Conservation (phyloP, 2,329 filamentous ascomycete species). For the Neofusicoccum parvum region DNA sequence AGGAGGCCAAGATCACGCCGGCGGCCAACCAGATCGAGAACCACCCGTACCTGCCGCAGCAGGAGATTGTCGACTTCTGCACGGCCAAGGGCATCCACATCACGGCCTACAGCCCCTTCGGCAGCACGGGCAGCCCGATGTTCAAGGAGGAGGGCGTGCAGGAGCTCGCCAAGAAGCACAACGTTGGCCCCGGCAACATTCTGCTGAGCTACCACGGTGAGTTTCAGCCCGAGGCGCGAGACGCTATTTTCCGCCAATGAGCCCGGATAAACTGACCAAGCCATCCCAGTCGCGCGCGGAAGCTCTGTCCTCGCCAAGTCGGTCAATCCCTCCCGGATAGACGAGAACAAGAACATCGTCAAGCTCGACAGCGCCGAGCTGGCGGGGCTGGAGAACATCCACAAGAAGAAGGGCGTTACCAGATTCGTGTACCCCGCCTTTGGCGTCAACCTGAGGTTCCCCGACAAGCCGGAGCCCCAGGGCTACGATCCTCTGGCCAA, state of each 20-base stretch:
- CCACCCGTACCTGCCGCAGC: constrained; percentile 70
- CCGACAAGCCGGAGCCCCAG: constrained; percentile 42
- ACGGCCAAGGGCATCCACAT: constrained; percentile 69
- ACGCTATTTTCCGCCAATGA: constrained; percentile 9
- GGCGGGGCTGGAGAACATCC: constrained; percentile 50
- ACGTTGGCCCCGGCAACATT: constrained; percentile 55
- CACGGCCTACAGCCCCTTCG: constrained; percentile 65
- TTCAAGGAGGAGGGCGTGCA: constrained; percentile 51
- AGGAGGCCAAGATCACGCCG: constrained; percentile 64
- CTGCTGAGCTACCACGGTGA: constrained; percentile 73
- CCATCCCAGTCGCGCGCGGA: constrained; percentile 63
- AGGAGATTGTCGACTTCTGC: constrained; percentile 71
- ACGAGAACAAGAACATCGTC: constrained; percentile 69
- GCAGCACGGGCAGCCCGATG: constrained; percentile 51
- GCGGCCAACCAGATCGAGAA: constrained; percentile 76
- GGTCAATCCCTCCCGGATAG: constrained; percentile 67
- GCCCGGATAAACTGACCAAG: constrained; percentile 11
- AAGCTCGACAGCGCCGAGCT: constrained; percentile 66
- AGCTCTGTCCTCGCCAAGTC: constrained; percentile 75
- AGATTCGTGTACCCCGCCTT: constrained; percentile 54
- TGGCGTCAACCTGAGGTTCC: constrained; percentile 52
- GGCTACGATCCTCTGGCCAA: constrained; percentile 18
- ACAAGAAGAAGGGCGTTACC: constrained; percentile 50
- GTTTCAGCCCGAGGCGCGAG: constrained; percentile 30
- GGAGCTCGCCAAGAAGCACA: constrained; percentile 53